These are phyloP conservation scores for Nannochloropsis oceanica DNA, from an alignment of 108 stramenopile species.

Conservation along the genomic window DNA sequence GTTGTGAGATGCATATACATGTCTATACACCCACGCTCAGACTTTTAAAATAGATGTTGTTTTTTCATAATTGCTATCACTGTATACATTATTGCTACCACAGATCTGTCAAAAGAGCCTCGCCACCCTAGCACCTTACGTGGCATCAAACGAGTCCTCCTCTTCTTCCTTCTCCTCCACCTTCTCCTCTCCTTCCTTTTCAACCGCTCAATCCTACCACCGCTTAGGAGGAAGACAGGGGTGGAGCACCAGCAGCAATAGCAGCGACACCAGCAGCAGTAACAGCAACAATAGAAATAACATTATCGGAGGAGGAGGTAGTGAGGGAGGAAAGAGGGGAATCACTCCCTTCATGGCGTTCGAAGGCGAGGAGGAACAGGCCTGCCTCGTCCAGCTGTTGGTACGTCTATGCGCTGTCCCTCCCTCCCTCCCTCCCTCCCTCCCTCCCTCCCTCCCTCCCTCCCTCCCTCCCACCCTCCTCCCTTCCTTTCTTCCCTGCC, in stretches of 20 bases:
- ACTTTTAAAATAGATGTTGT: too few species aligned
- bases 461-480: background rate
- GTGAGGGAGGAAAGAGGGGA: too few species aligned
- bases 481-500: background rate
- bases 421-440: background rate
- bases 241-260: too few species aligned
- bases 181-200: background rate
- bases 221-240: background rate
- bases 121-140: background rate
- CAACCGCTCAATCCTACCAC: background rate
- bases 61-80: too few species aligned
- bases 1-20: too few species aligned
- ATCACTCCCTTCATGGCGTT: background rate
- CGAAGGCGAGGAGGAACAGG: background rate
- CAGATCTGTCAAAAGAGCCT: background rate
- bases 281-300: background rate
- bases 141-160: background rate
- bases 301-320: background rate
- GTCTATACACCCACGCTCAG: too few species aligned
- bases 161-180: background rate
- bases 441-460: background rate
- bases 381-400: background rate
- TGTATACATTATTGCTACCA: background rate
- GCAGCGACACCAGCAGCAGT: background rate
- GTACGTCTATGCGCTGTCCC: background rate